Percentiles rank a stretch among this genome's conserved stretches.
These are phyloP conservation scores for Paramecium octaurelia DNA, from an alignment of 73 alveolate species.

Conservation along the genomic window DNA sequence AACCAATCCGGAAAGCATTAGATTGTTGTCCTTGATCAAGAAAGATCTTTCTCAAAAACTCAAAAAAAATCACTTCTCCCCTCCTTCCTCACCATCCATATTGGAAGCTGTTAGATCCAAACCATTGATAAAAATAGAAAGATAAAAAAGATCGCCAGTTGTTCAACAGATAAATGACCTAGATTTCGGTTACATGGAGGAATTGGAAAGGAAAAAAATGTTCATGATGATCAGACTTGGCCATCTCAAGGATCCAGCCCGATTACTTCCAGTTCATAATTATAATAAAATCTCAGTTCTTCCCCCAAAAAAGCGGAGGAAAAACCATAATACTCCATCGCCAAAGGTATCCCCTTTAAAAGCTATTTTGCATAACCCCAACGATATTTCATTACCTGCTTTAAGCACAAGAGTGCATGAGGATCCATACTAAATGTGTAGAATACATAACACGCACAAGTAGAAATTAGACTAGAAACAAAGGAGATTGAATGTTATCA, in stretches of 20 bases:
- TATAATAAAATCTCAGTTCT: slow-evolving; percentile 19
- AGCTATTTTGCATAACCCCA: not conserved
- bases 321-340: not conserved
- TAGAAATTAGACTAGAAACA: not conserved
- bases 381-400: not conserved
- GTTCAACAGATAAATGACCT: not conserved
- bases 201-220: slow-evolving; percentile 22
- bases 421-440: not conserved
- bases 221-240: slow-evolving; percentile 42
- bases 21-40: not conserved
- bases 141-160: not conserved
- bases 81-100: not conserved
- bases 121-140: not conserved
- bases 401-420: not conserved
- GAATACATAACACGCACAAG: not conserved
- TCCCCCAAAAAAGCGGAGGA: not conserved
- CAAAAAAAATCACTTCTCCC: not conserved
- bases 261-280: not conserved
- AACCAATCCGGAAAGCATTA: not conserved
- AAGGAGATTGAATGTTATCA: slow-evolving; percentile 16
- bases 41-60: not conserved
- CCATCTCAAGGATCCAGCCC: not conserved
- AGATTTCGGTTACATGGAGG: slow-evolving; percentile 49
- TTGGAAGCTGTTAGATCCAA: not conserved
- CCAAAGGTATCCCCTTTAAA: not conserved